Percentiles rank a stretch among this genome's conserved stretches.
phyloP scores from a whole-genome alignment of 176 grass and related monocot genomes.

The Oryza rufipogon region DNA sequence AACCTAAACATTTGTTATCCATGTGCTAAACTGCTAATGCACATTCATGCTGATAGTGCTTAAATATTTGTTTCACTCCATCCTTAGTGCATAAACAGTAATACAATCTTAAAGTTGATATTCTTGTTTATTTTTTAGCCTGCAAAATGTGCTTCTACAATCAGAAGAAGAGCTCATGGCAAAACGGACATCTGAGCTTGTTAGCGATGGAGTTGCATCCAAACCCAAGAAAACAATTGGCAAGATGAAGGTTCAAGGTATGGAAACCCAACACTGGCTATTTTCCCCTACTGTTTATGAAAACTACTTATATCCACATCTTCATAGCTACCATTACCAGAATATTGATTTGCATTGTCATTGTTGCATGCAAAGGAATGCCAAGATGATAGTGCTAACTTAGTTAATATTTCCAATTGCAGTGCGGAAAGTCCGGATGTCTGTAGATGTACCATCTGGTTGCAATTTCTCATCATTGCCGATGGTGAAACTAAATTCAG shows the following conservation, averaged over 20 bases:
- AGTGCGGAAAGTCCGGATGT: conserved; percentile 98
- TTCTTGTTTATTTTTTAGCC: conserved; percentile 55
- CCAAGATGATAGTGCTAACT: conserved; percentile 30
- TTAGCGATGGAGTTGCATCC: conserved; percentile 73
- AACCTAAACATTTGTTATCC: neutral
- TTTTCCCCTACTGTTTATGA: neutral
- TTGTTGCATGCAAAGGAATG: conserved; percentile 10
- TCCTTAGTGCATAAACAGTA: neutral
- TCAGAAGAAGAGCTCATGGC: conserved; percentile 93
- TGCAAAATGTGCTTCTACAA: conserved; percentile 88
- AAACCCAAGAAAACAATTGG: conserved; percentile 96
- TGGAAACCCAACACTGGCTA: neutral
- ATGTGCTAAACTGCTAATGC: neutral
- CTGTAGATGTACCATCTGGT: conserved; percentile 88
- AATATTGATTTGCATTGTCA: neutral
- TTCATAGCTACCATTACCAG: conserved; percentile 2
- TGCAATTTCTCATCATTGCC: conserved; percentile 86
- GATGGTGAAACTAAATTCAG: conserved; percentile 70
- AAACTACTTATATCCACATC: conserved; percentile 23
- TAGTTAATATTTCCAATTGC: conserved; percentile 45
- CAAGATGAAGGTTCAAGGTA: conserved; percentile 99
- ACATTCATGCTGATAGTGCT: neutral
- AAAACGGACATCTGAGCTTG: conserved; percentile 75
- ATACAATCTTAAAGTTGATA: conserved; percentile 24
- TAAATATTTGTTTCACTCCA: conserved; percentile 3